phyloP scores from a whole-genome alignment of 345 rosid species.

The Citrus mangshanensis region DNA sequence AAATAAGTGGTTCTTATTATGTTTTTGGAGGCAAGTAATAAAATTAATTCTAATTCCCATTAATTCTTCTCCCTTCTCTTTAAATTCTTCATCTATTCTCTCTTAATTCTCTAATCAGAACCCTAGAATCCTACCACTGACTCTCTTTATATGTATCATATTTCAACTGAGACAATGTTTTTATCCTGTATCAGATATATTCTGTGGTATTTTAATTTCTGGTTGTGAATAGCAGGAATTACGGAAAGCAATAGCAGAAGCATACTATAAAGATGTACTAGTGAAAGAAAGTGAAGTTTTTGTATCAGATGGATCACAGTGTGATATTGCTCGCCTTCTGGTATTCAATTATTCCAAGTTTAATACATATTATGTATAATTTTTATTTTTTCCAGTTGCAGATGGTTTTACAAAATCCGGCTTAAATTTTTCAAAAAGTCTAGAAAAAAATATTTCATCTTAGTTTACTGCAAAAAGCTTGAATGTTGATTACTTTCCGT shows the following conservation, averaged over 20 bases:
- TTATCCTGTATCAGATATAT: background rate
- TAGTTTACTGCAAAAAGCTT: background rate
- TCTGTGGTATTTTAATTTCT: background rate
- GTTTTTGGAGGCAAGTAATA: too few relatives aligned
- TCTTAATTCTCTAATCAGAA: too few relatives aligned
- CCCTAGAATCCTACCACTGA: too few relatives aligned
- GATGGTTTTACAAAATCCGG: background rate
- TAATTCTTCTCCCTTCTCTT: too few relatives aligned
- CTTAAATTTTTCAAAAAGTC: background rate
- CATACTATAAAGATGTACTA: constrained; percentile 25
- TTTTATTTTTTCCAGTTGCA: background rate
- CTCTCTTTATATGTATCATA: background rate
- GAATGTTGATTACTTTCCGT: constrained; percentile 12
- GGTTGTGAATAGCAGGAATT: constrained; percentile 26
- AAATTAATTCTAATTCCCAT: too few relatives aligned
- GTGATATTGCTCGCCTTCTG: constrained; percentile 51
- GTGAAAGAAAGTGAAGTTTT: constrained; percentile 36
- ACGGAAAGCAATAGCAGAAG: constrained; percentile 36
- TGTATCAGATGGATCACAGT: constrained; percentile 52
- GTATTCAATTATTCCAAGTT: constrained; percentile 13
- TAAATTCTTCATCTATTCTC: too few relatives aligned
- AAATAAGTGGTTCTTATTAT: too few relatives aligned
- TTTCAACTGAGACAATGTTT: background rate
- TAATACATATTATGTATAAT: background rate
- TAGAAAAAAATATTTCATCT: background rate